phyloP scores from a whole-genome alignment of 352 stramenopile genomes.

The Pythium insidiosum region DNA sequence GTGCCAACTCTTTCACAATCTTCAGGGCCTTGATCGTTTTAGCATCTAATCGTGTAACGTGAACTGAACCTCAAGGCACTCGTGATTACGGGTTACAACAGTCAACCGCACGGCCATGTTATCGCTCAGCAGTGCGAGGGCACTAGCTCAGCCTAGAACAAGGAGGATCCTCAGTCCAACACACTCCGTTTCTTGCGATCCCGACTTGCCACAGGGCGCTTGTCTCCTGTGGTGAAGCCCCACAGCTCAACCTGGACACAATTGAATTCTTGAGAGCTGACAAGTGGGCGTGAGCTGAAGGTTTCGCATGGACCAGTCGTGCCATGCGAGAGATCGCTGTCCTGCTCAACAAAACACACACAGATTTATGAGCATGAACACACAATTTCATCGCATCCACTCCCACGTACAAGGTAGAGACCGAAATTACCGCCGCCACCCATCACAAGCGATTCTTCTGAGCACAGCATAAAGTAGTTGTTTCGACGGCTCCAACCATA shows the following conservation, averaged over 20 bases:
- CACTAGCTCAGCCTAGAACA: background rate
- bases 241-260: slow-evolving; percentile 80
- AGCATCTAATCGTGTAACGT: too few relatives aligned
- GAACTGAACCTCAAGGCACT: too few relatives aligned
- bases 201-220: slow-evolving; percentile 20
- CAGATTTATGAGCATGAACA: too few relatives aligned
- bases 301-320: slow-evolving; percentile 85
- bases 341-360: slow-evolving; percentile 21
- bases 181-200: slow-evolving; percentile 49
- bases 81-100: too few relatives aligned
- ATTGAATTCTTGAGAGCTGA: slow-evolving; percentile 69
- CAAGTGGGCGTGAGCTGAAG: slow-evolving; percentile 76
- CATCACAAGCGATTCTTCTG: slow-evolving; percentile 87
- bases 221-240: slow-evolving; percentile 71
- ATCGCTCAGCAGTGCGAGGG: background rate
- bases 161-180: slow-evolving; percentile 31
- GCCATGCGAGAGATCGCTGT: slow-evolving; percentile 77
- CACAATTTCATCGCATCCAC: too few relatives aligned
- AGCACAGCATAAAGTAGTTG: slow-evolving; percentile 89
- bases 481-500: slow-evolving; percentile 87
- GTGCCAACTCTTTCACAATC: slow-evolving; percentile 15
- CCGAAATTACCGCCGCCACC: slow-evolving; percentile 86
- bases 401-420: slow-evolving; percentile 68
- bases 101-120: too few relatives aligned
- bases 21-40: too few relatives aligned